phyloP scores from a whole-genome alignment of 352 stramenopile species.

The Phytophthora palmivora region DNA sequence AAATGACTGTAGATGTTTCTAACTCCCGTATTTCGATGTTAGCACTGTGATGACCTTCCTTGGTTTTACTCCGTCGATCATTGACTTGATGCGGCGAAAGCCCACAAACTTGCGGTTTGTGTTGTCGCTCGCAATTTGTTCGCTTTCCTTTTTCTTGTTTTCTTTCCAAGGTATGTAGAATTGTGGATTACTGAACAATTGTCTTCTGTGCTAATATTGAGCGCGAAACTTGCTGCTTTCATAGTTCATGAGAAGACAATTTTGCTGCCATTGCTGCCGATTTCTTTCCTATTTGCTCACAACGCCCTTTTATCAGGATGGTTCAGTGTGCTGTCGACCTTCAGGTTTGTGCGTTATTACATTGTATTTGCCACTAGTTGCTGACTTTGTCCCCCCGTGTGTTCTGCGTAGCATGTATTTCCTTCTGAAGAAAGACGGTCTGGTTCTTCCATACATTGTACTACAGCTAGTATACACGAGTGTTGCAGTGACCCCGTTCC shows the following conservation, averaged over 20 bases:
- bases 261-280: conserved; percentile 92
- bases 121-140: conserved; percentile 84
- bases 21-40: conserved; percentile 10
- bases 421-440: conserved; percentile 81
- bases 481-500: conserved; percentile 56
- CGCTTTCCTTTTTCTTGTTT: conserved; percentile 95
- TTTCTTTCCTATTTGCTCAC: conserved; percentile 85
- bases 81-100: conserved; percentile 73
- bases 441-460: conserved; percentile 76
- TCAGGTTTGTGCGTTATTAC: conserved; percentile 58
- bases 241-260: conserved; percentile 98
- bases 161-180: conserved; percentile 92
- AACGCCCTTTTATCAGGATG: conserved; percentile 69
- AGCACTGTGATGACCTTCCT: conserved; percentile 84
- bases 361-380: background rate
- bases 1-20: conserved; percentile 1
- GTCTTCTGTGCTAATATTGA: conserved; percentile 7
- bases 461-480: conserved; percentile 57
- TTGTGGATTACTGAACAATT: background rate
- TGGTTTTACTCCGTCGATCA: conserved; percentile 87
- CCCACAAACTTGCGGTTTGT: conserved; percentile 81
- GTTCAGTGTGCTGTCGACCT: conserved; percentile 85
- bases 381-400: too few relatives aligned
- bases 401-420: conserved; percentile 79
- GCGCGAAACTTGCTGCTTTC: background rate